A percentile compares a stretch with the other conserved stretches of the same genome.
Evolutionary conservation across 768 basidiomycete species (phyloP).

Genomic region (Postia placenta): DNA sequence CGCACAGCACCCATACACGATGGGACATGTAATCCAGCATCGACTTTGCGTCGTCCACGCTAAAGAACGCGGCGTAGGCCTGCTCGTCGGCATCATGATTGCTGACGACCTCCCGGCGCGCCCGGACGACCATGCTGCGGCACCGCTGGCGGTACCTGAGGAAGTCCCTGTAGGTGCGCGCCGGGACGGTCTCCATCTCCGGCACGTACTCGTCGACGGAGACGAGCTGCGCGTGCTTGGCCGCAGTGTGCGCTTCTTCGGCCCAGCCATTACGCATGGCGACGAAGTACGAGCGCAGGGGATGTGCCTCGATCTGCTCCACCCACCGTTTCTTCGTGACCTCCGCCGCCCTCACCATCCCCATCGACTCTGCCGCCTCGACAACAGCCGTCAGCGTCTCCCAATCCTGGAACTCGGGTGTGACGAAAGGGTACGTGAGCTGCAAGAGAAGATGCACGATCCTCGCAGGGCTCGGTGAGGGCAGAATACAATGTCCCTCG

Average conservation of each 20-base stretch:
- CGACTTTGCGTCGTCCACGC: neutral
- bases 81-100: neutral
- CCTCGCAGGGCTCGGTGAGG: slow-evolving; percentile 8
- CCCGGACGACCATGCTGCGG: neutral
- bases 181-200: slow-evolving; percentile 11
- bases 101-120: neutral
- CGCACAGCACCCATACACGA: neutral
- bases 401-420: slow-evolving; percentile 5
- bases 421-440: slow-evolving; percentile 15
- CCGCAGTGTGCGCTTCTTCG: slow-evolving; percentile 13
- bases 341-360: slow-evolving; percentile 11
- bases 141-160: neutral
- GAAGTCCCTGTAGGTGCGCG: slow-evolving; percentile 9
- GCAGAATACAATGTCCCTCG: neutral
- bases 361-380: slow-evolving; percentile 19
- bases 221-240: slow-evolving; percentile 2
- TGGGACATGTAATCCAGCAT: neutral
- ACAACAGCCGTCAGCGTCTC: slow-evolving; percentile 11
- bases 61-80: neutral
- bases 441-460: slow-evolving; percentile 15
- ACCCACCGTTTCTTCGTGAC: slow-evolving; percentile 3
- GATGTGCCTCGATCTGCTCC: neutral
- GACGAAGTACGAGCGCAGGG: slow-evolving; percentile 12
- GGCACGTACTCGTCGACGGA: slow-evolving; percentile 4
- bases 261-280: slow-evolving; percentile 13